These are phyloP conservation scores for Vanderwaltozyma polyspora DNA, from an alignment of 805 yeast species.

Conservation along the genomic window DNA sequence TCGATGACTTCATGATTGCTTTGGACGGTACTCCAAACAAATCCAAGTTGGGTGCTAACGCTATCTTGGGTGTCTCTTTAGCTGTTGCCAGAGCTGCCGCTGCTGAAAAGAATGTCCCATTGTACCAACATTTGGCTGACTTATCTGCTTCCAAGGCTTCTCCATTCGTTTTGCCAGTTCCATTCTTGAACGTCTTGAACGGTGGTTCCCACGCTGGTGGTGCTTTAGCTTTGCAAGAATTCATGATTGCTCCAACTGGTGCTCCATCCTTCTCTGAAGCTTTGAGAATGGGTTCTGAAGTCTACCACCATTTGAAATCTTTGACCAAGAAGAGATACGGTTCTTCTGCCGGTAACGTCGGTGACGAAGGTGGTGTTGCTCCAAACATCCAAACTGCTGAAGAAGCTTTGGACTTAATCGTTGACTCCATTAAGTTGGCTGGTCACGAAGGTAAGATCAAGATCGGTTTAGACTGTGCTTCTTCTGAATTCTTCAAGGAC, in stretches of 20 bases:
- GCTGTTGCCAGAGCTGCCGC: slow-evolving; percentile 98
- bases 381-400: slow-evolving; percentile 91
- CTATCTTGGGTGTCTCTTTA: slow-evolving; percentile 94
- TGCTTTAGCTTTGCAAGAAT: slow-evolving; percentile 96
- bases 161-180: slow-evolving; percentile 95
- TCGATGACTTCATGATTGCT: slow-evolving; percentile 74
- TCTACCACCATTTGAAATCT: slow-evolving; percentile 91
- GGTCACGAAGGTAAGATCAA: slow-evolving; percentile 90
- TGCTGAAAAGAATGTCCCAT: slow-evolving; percentile 86
- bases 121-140: slow-evolving; percentile 83
- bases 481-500: slow-evolving; percentile 95
- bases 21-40: slow-evolving; percentile 98
- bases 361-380: slow-evolving; percentile 99
- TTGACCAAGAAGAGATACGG: slow-evolving; percentile 93
- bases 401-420: slow-evolving; percentile 94
- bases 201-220: slow-evolving; percentile 99
- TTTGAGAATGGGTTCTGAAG: slow-evolving; percentile 93
- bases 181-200: slow-evolving; percentile 97
- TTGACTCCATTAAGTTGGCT: slow-evolving; percentile 79
- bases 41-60: slow-evolving; percentile 96
- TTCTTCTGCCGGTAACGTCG: slow-evolving; percentile 97
- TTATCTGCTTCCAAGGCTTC: slow-evolving; percentile 56
- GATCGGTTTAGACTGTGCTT: slow-evolving; percentile 93
- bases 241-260: slow-evolving; percentile 95
- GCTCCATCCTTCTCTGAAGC: slow-evolving; percentile 91